Conservation (phyloP, 257 asterid species). For the Petunia axillaris region DNA sequence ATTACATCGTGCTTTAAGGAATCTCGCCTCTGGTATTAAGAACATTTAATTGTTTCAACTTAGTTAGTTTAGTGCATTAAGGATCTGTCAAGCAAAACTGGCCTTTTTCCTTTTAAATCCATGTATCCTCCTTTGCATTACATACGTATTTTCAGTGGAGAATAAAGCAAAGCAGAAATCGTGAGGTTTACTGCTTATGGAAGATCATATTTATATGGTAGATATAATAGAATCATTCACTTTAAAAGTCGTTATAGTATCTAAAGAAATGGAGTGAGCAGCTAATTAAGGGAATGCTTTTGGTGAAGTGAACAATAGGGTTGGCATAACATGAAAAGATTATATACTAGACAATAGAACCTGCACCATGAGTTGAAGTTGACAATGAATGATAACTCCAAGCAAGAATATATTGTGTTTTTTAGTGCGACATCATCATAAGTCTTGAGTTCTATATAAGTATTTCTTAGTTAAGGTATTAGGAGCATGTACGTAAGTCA, state of each 20-base stretch:
- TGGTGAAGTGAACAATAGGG: neutral
- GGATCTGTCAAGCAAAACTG: conserved; percentile 20
- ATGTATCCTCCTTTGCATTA: conserved; percentile 16
- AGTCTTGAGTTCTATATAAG: neutral
- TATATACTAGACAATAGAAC: no score
- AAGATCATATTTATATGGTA: neutral
- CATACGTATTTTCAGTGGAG: conserved; percentile 24
- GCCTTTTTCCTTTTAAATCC: conserved; percentile 24
- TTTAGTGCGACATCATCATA: no score
- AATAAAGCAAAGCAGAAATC: conserved; percentile 28
- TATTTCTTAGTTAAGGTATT: neutral
- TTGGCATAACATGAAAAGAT: neutral
- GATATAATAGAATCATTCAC: neutral
- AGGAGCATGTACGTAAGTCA: neutral
- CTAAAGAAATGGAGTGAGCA: neutral
- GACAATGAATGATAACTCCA: no score
- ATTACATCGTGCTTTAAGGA: conserved; percentile 28
- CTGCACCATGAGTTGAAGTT: no score
- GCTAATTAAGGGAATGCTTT: neutral
- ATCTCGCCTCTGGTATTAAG: conserved; percentile 6
- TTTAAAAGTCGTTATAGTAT: neutral
- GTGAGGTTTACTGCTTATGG: neutral
- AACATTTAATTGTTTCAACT: neutral
- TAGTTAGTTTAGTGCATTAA: conserved; percentile 20
- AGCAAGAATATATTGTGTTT: no score